phyloP scores from a whole-genome alignment of 1,284 basidiomycete species.

The Ganoderma multipileum region DNA sequence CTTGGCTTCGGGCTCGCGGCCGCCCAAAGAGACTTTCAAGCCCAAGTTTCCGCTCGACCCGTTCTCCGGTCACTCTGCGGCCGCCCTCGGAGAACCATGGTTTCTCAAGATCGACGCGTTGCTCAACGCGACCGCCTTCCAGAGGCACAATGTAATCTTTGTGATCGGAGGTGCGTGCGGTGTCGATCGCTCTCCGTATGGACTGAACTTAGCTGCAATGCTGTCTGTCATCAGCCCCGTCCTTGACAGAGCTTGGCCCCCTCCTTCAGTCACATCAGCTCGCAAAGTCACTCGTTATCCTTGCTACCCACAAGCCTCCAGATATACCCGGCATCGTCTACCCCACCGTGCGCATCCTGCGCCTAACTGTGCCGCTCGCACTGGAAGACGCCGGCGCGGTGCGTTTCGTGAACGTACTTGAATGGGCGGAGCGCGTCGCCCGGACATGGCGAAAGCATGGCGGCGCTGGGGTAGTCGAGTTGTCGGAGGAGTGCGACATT shows the following conservation, averaged over 20 bases:
- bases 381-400: constrained; percentile 55
- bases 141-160: constrained; percentile 51
- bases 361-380: constrained; percentile 49
- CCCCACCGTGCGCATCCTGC: constrained; percentile 53
- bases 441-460: constrained; percentile 50
- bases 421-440: constrained; percentile 60
- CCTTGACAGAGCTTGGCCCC: constrained; percentile 48
- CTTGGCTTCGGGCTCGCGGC: constrained; percentile 17
- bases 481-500: constrained; percentile 40
- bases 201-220: background rate
- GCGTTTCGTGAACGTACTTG: constrained; percentile 56
- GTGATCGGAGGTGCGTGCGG: constrained; percentile 53
- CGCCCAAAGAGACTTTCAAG: constrained; percentile 49
- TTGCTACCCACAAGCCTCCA: constrained; percentile 56
- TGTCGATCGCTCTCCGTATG: background rate
- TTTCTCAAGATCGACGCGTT: constrained; percentile 41
- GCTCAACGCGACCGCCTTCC: constrained; percentile 33
- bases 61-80: constrained; percentile 41
- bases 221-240: constrained; percentile 35
- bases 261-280: constrained; percentile 54
- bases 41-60: constrained; percentile 59
- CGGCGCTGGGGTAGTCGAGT: constrained; percentile 41
- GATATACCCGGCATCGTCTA: constrained; percentile 41
- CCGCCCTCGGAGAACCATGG: constrained; percentile 45
- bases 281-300: constrained; percentile 51